Percentiles rank a stretch among this genome's conserved stretches.
Conservation (phyloP, 805 yeast species). For the Suhomyces vadensis region DNA sequence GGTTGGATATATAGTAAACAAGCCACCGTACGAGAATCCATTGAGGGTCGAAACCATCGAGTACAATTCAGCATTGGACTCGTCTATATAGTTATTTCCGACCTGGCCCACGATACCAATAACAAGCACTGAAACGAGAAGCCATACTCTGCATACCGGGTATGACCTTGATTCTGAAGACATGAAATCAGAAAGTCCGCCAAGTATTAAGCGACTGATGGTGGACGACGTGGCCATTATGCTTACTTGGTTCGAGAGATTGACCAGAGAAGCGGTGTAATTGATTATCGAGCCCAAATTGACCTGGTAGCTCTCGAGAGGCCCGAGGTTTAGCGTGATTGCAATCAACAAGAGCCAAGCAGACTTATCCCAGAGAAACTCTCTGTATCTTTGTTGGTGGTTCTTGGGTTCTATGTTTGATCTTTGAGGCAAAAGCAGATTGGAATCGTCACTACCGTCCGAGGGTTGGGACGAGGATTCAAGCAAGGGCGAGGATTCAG, state of each 20-base stretch:
- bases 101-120: constrained; percentile 37
- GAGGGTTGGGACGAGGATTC: not conserved
- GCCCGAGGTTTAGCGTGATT: constrained; percentile 72
- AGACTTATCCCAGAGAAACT: constrained; percentile 52
- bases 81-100: constrained; percentile 6
- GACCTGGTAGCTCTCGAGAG: constrained; percentile 80
- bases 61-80: constrained; percentile 4
- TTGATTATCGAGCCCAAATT: constrained; percentile 76
- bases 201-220: constrained; percentile 61
- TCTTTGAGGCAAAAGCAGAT: constrained; percentile 30
- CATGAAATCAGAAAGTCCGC: constrained; percentile 66
- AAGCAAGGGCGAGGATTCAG: constrained; percentile 35
- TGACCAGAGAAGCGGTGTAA: constrained; percentile 28
- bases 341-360: constrained; percentile 65
- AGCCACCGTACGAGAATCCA: constrained; percentile 78
- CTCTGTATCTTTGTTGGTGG: constrained; percentile 34
- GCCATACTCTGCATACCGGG: constrained; percentile 37
- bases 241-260: constrained; percentile 52
- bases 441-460: constrained; percentile 14
- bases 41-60: constrained; percentile 45
- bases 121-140: constrained; percentile 25
- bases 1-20: constrained; percentile 86
- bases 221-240: constrained; percentile 70
- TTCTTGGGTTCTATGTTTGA: constrained; percentile 39
- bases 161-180: constrained; percentile 27